Conservation (phyloP, 2,329 filamentous ascomycete genomes). For the Lecanicillium sp. region DNA sequence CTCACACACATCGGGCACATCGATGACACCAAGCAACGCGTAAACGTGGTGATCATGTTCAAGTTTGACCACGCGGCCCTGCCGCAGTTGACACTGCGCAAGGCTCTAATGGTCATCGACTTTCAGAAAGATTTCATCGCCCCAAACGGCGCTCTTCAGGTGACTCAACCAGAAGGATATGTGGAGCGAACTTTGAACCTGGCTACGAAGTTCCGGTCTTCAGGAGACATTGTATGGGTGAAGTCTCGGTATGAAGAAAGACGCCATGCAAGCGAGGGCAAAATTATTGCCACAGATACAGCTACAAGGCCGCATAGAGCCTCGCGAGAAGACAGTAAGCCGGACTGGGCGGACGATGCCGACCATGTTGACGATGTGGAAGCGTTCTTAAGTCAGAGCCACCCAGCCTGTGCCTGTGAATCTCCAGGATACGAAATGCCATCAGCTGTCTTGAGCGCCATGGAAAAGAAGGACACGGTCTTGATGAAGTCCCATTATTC, state of each 20-base stretch:
- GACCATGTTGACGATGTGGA: slow-evolving; percentile 22
- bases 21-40: too few species aligned
- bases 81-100: slow-evolving; percentile 49
- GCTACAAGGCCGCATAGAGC: too few species aligned
- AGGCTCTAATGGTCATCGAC: slow-evolving; percentile 74
- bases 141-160: slow-evolving; percentile 56
- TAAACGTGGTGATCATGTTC: slow-evolving; percentile 47
- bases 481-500: slow-evolving; percentile 77
- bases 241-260: slow-evolving; percentile 63
- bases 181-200: slow-evolving; percentile 59
- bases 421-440: slow-evolving; percentile 35
- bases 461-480: slow-evolving; percentile 40
- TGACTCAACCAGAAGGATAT: slow-evolving; percentile 56
- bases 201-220: slow-evolving; percentile 62
- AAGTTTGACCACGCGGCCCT: slow-evolving; percentile 47
- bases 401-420: too few species aligned
- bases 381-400: slow-evolving; percentile 32
- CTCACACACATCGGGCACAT: too few species aligned
- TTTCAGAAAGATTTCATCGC: slow-evolving; percentile 85
- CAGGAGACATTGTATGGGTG: slow-evolving; percentile 74
- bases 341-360: too few species aligned
- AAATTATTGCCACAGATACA: slow-evolving; percentile 36
- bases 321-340: too few species aligned
- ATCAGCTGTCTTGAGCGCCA: slow-evolving; percentile 28
- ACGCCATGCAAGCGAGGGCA: slow-evolving; percentile 46